Evolutionary conservation across 768 basidiomycete species (phyloP), one percentile per base, ranked within the genome.

Genomic region (Dioszegia crocea): DNA sequence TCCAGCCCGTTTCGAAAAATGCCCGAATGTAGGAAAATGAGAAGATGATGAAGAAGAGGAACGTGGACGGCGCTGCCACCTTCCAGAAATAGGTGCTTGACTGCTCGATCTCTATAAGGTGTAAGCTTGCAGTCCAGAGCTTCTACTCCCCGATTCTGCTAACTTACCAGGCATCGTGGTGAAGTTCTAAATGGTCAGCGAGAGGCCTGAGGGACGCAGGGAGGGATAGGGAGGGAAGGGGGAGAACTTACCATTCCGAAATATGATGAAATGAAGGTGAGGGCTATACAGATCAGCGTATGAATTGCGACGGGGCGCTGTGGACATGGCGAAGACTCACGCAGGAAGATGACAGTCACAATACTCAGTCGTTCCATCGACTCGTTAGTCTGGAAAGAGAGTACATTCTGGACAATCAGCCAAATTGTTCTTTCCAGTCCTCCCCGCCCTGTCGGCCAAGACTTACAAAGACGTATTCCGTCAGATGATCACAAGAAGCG

Each of bases 341-440:
- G 76, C 47, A 77, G 50, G 61, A 77, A 77, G 12, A 77, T 66
- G 1, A 77, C 76, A 11, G 76, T 75, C 3, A 77, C 76, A n/a
- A 77, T 70, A 57, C 70, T 73, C 44, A 77, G 49, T 29, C 76
- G 60, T 57, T 77, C 76, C 76, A 77, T 77, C 19, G 76, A 72
- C 16, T 64, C 66, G 56, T 77, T 77, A 1, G 72, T 74, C 23
- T 67, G 63, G 64, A 75, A 77, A 41, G 63, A 69, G 47, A 77
- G 43, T 14, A 71, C 65, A 29, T 74, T 74, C 75, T 76, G 52
- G 2, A 21, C 38, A 5, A 52, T 41, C 41, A 38, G 38, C 17
- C 30, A 2, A 14, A 24, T 8, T 21, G 8, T 8, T 43, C 21
- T 43, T 43, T 43, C 53, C 24, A 33, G 9, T n/a, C 19, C 24